phyloP scores from a whole-genome alignment of 116 monocot genomes.

The Phalaenopsis hybrid region DNA sequence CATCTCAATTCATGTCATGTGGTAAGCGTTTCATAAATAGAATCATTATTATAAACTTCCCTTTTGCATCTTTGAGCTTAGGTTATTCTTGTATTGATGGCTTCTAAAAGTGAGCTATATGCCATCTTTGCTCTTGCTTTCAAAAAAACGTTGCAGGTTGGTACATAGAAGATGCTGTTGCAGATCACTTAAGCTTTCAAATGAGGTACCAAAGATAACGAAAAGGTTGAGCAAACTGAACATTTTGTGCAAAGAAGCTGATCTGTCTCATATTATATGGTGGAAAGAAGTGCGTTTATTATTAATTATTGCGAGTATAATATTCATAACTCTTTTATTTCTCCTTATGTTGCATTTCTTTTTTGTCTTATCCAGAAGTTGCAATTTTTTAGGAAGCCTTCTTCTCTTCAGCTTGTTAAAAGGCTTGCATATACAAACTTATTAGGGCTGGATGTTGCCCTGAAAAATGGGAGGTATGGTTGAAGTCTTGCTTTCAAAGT shows the following conservation, averaged over 20 bases:
- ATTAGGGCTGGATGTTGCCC: constrained; percentile 64
- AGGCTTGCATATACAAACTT: constrained; percentile 74
- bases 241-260: constrained; percentile 23
- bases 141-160: constrained; percentile 22
- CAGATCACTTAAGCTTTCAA: constrained; percentile 22
- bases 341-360: constrained; percentile 7
- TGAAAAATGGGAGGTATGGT: constrained; percentile 92
- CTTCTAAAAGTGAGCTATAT: neutral
- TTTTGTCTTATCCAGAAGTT: constrained; percentile 47
- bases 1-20: neutral
- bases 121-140: neutral
- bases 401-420: constrained; percentile 62
- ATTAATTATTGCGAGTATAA: neutral
- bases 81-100: neutral
- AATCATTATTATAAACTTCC: neutral
- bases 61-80: neutral
- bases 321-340: neutral
- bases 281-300: constrained; percentile 74
- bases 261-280: constrained; percentile 62
- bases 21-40: neutral
- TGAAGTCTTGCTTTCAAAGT: neutral
- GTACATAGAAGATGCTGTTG: constrained; percentile 24
- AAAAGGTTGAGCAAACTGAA: constrained; percentile 36
- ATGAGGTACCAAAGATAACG: constrained; percentile 22
- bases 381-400: constrained; percentile 82